phyloP scores from a whole-genome alignment of 306 rosid genomes.

The Alnus rubra region DNA sequence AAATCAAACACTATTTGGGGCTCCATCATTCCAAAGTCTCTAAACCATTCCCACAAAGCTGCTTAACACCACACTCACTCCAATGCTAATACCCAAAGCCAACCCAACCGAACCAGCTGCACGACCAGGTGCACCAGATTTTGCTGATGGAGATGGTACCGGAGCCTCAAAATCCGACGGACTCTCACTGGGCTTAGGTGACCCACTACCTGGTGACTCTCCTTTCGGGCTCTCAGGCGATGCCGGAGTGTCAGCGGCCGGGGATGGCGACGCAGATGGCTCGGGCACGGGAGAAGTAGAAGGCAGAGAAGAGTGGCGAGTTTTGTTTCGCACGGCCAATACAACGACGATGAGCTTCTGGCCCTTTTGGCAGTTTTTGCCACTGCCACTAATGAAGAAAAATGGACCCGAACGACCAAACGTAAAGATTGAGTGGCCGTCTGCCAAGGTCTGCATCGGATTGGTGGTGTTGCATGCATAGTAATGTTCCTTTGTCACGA shows the following conservation, averaged over 20 bases:
- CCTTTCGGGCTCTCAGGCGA: conserved; percentile 1
- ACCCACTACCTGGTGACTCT: neutral
- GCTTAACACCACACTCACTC: conserved; percentile 18
- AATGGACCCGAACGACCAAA: conserved; percentile 54
- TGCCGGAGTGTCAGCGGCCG: neutral
- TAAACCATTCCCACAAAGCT: conserved; percentile 28
- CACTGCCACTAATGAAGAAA: conserved; percentile 55
- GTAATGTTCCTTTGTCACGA: conserved; percentile 59
- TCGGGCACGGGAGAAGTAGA: conserved; percentile 2
- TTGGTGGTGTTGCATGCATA: conserved; percentile 54
- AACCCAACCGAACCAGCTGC: conserved; percentile 14
- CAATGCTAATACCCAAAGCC: conserved; percentile 22
- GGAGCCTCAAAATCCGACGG: neutral
- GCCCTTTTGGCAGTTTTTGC: conserved; percentile 46
- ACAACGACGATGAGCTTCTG: conserved; percentile 54
- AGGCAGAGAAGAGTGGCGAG: conserved; percentile 13
- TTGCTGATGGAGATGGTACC: conserved; percentile 12
- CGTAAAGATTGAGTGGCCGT: conserved; percentile 51
- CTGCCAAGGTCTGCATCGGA: conserved; percentile 37
- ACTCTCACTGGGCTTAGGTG: neutral
- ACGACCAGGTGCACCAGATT: conserved; percentile 22
- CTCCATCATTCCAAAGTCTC: too few species aligned
- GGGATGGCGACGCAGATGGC: neutral
- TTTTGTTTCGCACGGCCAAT: conserved; percentile 39
- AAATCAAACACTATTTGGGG: neutral